Conservation (phyloP, 2,329 filamentous ascomycete genomes). For the Coniochaeta sp. region DNA sequence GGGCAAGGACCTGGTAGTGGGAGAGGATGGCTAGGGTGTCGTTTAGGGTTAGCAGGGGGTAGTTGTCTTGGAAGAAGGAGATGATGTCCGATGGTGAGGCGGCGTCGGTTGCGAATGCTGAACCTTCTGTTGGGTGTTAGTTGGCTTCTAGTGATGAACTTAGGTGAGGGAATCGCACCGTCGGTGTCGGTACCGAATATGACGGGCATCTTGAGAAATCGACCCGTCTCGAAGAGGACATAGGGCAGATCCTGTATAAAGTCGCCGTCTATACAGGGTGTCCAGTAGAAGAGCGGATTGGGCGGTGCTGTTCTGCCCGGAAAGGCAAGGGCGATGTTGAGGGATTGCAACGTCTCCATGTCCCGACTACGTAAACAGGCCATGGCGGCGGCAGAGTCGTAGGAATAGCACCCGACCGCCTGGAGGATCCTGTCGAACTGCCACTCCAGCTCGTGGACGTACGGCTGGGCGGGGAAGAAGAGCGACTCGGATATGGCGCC, state of each 20-base stretch:
- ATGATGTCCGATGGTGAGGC: slow-evolving; percentile 24
- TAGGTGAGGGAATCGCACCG: slow-evolving; percentile 21
- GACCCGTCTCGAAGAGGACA: slow-evolving; percentile 28
- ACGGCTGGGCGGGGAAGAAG: slow-evolving; percentile 42
- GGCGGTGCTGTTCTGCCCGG: slow-evolving; percentile 24
- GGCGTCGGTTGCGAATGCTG: slow-evolving; percentile 34
- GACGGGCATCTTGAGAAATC: slow-evolving; percentile 36
- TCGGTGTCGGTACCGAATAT: slow-evolving; percentile 37
- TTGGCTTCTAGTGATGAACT: background rate
- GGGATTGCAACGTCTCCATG: slow-evolving; percentile 28
- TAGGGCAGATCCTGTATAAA: slow-evolving; percentile 35
- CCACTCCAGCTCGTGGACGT: slow-evolving; percentile 36
- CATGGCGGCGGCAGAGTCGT: slow-evolving; percentile 21
- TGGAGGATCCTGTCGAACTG: slow-evolving; percentile 34
- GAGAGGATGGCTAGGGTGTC: slow-evolving; percentile 27
- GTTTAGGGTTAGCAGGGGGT: slow-evolving; percentile 30
- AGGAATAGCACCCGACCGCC: slow-evolving; percentile 26
- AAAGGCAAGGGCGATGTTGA: slow-evolving; percentile 33
- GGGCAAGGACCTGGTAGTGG: slow-evolving; percentile 22
- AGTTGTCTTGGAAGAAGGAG: slow-evolving; percentile 39
- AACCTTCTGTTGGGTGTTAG: slow-evolving; percentile 31
- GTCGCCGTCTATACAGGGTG: slow-evolving; percentile 41
- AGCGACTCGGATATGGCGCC: slow-evolving; percentile 39
- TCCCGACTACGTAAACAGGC: slow-evolving; percentile 32
- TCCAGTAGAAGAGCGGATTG: slow-evolving; percentile 40